phyloP scores from a whole-genome alignment of 2,329 filamentous ascomycete genomes.

The Tolypocladium nubicola region DNA sequence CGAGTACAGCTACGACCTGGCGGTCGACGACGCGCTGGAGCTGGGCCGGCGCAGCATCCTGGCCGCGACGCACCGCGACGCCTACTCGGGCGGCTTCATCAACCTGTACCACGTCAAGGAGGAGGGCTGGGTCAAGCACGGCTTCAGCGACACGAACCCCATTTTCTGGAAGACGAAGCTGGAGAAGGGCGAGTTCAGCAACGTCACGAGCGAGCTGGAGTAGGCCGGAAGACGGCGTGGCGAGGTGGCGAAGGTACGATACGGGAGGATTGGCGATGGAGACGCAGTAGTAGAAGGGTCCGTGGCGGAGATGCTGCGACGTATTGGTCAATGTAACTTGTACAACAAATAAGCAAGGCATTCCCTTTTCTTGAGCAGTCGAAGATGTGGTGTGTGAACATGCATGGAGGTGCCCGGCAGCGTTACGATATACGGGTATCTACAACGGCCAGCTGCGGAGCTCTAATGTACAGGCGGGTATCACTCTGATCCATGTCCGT shows the following conservation, averaged over 20 bases:
- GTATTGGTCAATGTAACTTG: slow-evolving; percentile 1
- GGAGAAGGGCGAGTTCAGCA: slow-evolving; percentile 96
- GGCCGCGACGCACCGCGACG: slow-evolving; percentile 91
- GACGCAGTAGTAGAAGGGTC: background rate
- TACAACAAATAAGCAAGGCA: slow-evolving; percentile 3
- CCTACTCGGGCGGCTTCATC: slow-evolving; percentile 97
- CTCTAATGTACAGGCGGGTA: background rate
- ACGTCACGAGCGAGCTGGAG: slow-evolving; percentile 71
- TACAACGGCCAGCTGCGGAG: background rate
- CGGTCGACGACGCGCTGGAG: slow-evolving; percentile 79
- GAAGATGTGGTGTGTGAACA: background rate
- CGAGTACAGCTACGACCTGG: slow-evolving; percentile 85
- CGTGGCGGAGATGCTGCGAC: background rate
- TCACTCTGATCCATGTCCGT: background rate
- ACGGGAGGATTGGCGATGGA: background rate
- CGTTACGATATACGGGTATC: background rate
- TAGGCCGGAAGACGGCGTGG: background rate
- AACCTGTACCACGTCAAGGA: slow-evolving; percentile 99
- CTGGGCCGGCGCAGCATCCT: slow-evolving; percentile 87
- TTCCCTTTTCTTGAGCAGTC: background rate
- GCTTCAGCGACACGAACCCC: slow-evolving; percentile 95
- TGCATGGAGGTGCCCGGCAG: too few relatives aligned
- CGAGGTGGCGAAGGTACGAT: background rate
- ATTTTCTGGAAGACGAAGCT: slow-evolving; percentile 99
- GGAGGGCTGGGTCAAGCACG: slow-evolving; percentile 97